phyloP scores from a whole-genome alignment of 2,329 filamentous ascomycete genomes.

The Diaporthe caulivora region DNA sequence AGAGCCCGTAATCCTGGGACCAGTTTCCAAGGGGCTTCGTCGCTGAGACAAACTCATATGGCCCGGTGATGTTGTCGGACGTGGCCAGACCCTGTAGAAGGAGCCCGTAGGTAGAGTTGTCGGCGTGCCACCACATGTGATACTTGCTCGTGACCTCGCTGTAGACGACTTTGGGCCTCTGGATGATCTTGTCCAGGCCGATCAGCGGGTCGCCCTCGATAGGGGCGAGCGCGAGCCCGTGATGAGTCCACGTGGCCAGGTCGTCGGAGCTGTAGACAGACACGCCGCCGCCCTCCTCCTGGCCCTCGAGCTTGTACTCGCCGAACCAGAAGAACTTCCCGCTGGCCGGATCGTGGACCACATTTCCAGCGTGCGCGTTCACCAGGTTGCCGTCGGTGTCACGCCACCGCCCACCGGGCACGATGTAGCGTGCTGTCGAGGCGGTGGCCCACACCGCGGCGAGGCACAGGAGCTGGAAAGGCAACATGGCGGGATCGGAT shows the following conservation, averaged over 20 bases:
- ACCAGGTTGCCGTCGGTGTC: constrained; percentile 71
- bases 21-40: constrained; percentile 68
- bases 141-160: constrained; percentile 67
- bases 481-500: constrained; percentile 5
- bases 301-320: constrained; percentile 70
- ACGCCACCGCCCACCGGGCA: constrained; percentile 71
- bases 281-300: constrained; percentile 70
- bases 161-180: constrained; percentile 72
- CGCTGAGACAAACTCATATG: constrained; percentile 65
- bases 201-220: constrained; percentile 68
- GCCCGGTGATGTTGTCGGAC: constrained; percentile 61
- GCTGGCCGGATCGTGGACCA: constrained; percentile 63
- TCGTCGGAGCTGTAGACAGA: constrained; percentile 73
- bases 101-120: constrained; percentile 66
- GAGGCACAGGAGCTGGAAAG: constrained; percentile 17
- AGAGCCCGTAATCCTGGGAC: constrained; percentile 70
- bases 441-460: constrained; percentile 31
- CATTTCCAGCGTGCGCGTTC: constrained; percentile 71
- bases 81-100: constrained; percentile 67
- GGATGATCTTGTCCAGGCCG: constrained; percentile 68
- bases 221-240: constrained; percentile 69
- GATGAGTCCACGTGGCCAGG: constrained; percentile 69
- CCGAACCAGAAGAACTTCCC: constrained; percentile 73
- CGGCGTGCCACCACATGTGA: constrained; percentile 69
- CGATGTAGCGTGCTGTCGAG: constrained; percentile 60